Base-by-base conservation (phyloP, 1,284 basidiomycete species). In the Boletus sp. region DNA sequence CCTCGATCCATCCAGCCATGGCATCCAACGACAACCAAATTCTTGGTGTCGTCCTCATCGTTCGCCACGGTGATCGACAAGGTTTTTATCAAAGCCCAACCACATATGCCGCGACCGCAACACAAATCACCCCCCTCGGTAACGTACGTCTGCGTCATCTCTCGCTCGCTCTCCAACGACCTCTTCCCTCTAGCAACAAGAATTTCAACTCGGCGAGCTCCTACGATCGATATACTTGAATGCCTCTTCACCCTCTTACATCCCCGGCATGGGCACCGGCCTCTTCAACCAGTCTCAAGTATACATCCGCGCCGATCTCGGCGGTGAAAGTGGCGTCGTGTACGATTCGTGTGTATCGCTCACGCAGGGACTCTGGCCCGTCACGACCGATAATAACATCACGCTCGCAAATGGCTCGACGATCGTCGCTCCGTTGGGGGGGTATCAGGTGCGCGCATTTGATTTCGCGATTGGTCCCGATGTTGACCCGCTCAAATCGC, bases 121-220 rank as follows among this genome's bases (percentile, higher is more conserved):
- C 88, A 8, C 71, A 74, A 48, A 80, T 91, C 56, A 93, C 90
- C 1, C 80, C 89, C 14, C 73, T 92, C 23, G 90, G 90, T 41
- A 84, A 82, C 62, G 84, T 86, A 34, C 8, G 33, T 34, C 33
- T 17, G 56, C 44, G 71, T 57, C 14, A 5, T 40, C 42, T 22
- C 23, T 26, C 17, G n/a, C n/a, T 20, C 8, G 8, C 34, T 13
- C 35, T 33, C 3, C 17, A 41, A 17, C 16, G 3, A 17, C 16
- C 16, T 33, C 16, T 8, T 5, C 19, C 17, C 45, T 10, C 48
- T 51, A 55, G 52, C 56, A 51, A 58, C 74, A 93, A 72, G 77
- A 86, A 53, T 82, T 77, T 56, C 76, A 82, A 52, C 75, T 90
- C 20, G 91, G 91, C 8, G 58, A 72, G 16, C 68, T 76, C 55